Conservation (phyloP, 2,329 filamentous ascomycete genomes). For the Beauveria pseudobassiana region DNA sequence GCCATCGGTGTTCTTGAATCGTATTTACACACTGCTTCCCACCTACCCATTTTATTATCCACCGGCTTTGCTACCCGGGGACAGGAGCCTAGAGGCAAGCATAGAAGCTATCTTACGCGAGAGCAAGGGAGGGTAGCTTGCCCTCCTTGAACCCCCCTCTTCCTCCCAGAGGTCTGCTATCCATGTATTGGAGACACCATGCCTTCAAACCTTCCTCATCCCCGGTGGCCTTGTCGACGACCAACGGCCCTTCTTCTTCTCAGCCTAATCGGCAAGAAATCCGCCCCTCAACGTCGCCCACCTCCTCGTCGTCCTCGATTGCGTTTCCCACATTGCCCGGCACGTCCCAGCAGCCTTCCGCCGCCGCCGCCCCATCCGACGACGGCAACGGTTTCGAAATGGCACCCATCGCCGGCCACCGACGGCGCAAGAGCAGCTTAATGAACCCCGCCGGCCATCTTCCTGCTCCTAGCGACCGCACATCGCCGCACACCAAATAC, state of each 20-base stretch:
- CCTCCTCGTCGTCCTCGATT: constrained; percentile 1
- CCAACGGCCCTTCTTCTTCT: not conserved
- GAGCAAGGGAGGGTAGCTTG: not conserved
- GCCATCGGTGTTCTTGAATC: not conserved
- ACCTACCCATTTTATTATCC: constrained; percentile 1
- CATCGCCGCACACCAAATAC: constrained; percentile 15
- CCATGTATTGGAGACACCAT: not conserved
- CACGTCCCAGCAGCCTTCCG: not conserved
- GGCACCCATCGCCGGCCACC: constrained; percentile 46
- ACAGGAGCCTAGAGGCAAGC: not conserved
- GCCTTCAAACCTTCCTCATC: not conserved
- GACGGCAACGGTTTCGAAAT: constrained; percentile 41
- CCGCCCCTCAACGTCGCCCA: not conserved
- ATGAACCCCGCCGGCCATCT: constrained; percentile 31
- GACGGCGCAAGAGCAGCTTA: constrained; percentile 48
- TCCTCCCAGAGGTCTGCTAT: not conserved
- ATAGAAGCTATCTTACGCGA: not conserved
- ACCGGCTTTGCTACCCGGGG: not conserved
- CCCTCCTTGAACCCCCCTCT: not conserved
- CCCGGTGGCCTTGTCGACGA: not conserved
- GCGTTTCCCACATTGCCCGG: constrained; percentile 4
- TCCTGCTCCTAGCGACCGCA: constrained; percentile 20
- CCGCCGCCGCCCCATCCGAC: not conserved
- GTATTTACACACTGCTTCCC: not conserved
- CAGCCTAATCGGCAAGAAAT: not conserved